Conservation (phyloP, 1,139 yeast genomes). For the Geotrichum armillariae region DNA sequence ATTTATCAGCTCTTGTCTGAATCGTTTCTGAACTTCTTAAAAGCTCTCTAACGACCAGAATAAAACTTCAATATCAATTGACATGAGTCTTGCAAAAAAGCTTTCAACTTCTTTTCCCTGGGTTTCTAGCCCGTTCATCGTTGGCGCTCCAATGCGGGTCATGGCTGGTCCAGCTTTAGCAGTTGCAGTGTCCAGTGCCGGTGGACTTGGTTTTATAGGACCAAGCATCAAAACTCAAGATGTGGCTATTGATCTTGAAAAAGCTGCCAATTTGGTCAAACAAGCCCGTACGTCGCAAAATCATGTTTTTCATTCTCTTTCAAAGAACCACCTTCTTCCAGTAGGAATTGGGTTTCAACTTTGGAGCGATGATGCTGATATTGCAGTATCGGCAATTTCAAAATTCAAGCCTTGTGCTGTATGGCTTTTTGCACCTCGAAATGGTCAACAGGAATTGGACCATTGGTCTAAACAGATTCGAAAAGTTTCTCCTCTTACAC, state of each 20-base stretch:
- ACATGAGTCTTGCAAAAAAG: background rate
- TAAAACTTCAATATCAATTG: too few species aligned
- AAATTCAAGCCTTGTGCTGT: background rate
- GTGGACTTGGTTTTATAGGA: background rate
- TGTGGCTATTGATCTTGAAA: background rate
- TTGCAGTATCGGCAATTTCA: background rate
- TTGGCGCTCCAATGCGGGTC: slow-evolving; percentile 49
- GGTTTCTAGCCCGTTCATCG: slow-evolving; percentile 43
- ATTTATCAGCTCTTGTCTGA: too few species aligned
- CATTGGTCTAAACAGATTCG: slow-evolving; percentile 17
- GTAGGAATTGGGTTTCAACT: background rate
- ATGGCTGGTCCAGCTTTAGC: background rate
- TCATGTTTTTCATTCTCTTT: background rate
- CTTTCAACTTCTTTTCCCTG: background rate
- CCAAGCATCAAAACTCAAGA: background rate
- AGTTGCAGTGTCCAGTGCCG: background rate
- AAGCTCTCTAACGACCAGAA: too few species aligned
- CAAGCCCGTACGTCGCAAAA: background rate
- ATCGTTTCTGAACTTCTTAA: too few species aligned
- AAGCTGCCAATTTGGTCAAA: background rate
- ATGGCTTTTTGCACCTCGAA: slow-evolving; percentile 21
- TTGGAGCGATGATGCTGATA: background rate
- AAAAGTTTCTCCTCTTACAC: slow-evolving; percentile 1
- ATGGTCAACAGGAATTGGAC: slow-evolving; percentile 41
- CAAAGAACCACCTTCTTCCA: background rate